Evolutionary conservation across 2,329 filamentous ascomycete species (phyloP), one percentile per base, ranked within the genome.

Genomic region (Fusarium tuaranense): DNA sequence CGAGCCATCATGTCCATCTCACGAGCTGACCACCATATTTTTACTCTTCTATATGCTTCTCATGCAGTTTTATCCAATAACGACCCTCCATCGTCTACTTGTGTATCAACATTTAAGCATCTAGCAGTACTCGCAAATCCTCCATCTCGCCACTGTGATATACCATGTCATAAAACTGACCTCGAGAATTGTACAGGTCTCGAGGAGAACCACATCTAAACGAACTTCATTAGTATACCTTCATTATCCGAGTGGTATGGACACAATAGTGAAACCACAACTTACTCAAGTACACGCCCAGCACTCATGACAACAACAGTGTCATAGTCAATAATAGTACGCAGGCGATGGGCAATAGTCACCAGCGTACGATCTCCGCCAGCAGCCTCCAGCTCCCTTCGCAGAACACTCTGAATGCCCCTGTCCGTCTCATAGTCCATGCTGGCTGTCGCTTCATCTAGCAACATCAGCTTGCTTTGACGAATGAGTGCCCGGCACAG

Each of bases 301-400:
- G 84, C 85, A 9, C 85, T 85, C 87, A 91, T 87, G 18, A 91
- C 89, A 4, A 91, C 84, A 1, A 92, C 85, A 34, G 84, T 84
- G 75, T 92, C 89, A 71, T 90, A 91, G 78, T 91, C 89, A 67
- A 90, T 87, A 63, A 92, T 90, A 0, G 89, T 91, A 48, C 87
- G 83, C 58, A 91, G 80, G 6, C 89, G 85, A 79, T 91, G 89
- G 8, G 88, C 89, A 71, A 91, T 89, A 3, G 88, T 89, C 22
- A 91, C 86, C 5, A 91, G 82, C 12, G 89, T 91, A 27, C 87
- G 83, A 30, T 85, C 85, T 13, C 83, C 80, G 7, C 83, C 84
- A 1, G 81, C 80, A 51, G 82, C 82, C 63, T 84, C 83, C 32
- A 91, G 84, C 71, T 89, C 88, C 10, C 82, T 79, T 18, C 88